These are phyloP conservation scores for Eremothecium sinecaudum DNA, from an alignment of 1,139 yeast species.

Conservation along the genomic window DNA sequence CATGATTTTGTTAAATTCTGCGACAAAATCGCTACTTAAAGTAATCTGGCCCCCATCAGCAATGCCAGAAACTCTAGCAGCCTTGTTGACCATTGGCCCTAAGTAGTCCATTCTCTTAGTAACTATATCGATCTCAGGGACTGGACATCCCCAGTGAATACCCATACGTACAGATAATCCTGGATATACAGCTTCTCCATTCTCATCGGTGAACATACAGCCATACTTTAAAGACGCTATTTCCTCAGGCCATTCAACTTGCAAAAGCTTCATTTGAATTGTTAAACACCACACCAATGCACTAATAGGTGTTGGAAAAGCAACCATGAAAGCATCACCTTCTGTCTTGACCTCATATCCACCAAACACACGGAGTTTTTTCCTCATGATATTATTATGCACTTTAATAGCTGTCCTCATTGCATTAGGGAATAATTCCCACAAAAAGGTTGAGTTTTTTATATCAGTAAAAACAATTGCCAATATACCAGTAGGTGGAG, in stretches of 20 bases:
- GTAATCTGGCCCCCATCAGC: constrained; percentile 99
- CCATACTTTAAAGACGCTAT: constrained; percentile 81
- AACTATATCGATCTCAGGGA: constrained; percentile 87
- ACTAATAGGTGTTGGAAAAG: constrained; percentile 85
- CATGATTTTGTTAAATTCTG: constrained; percentile 56
- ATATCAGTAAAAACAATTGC: constrained; percentile 97
- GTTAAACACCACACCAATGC: constrained; percentile 92
- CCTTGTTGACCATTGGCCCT: constrained; percentile 96
- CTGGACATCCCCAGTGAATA: constrained; percentile 96
- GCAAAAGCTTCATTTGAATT: constrained; percentile 73
- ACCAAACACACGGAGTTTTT: constrained; percentile 84
- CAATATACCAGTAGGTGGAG: constrained; percentile 88
- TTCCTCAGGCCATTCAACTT: constrained; percentile 95
- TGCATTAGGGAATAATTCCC: constrained; percentile 91
- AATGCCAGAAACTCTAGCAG: constrained; percentile 85
- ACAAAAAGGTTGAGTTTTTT: constrained; percentile 80
- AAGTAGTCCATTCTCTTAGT: constrained; percentile 97
- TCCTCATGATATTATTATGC: constrained; percentile 89
- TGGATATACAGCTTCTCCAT: constrained; percentile 57
- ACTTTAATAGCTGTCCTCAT: constrained; percentile 95
- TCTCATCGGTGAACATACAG: constrained; percentile 63
- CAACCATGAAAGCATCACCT: constrained; percentile 99
- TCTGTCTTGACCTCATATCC: constrained; percentile 98
- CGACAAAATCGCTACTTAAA: constrained; percentile 69
- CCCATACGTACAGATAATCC: constrained; percentile 98